A percentile compares a stretch with the other conserved stretches of the same genome.
These are phyloP conservation scores for Capsicum chinense DNA, from an alignment of 257 asterid species.

Conservation along the genomic window DNA sequence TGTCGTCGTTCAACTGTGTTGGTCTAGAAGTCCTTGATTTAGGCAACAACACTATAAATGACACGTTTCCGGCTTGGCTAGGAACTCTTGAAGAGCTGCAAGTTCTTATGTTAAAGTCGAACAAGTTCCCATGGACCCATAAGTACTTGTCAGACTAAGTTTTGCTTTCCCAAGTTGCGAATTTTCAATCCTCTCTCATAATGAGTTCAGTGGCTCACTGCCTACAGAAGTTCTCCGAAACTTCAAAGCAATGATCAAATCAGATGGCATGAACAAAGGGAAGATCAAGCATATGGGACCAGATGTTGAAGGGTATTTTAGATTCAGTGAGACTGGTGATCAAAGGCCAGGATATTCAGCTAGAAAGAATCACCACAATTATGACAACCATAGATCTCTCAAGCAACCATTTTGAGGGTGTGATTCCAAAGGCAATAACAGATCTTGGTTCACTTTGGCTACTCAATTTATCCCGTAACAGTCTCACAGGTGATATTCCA, in stretches of 20 bases:
- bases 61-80: neutral
- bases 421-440: neutral
- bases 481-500: neutral
- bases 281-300: neutral
- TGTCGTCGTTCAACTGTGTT: neutral
- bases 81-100: neutral
- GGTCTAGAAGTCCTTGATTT: neutral
- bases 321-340: neutral
- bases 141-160: neutral
- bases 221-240: neutral
- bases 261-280: too few species aligned
- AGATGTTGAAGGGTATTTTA: too few species aligned
- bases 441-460: neutral
- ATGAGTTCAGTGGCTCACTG: conserved; percentile 26
- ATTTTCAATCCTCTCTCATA: neutral
- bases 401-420: neutral
- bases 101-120: conserved; percentile 23
- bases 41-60: neutral
- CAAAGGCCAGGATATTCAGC: neutral
- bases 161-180: neutral
- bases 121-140: conserved; percentile 28
- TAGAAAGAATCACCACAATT: neutral
- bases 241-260: neutral
- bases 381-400: neutral
- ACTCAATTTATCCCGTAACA: neutral